Evolutionary conservation across 768 basidiomycete genomes (phyloP).

Genomic region (Lactifluus pinguis): DNA sequence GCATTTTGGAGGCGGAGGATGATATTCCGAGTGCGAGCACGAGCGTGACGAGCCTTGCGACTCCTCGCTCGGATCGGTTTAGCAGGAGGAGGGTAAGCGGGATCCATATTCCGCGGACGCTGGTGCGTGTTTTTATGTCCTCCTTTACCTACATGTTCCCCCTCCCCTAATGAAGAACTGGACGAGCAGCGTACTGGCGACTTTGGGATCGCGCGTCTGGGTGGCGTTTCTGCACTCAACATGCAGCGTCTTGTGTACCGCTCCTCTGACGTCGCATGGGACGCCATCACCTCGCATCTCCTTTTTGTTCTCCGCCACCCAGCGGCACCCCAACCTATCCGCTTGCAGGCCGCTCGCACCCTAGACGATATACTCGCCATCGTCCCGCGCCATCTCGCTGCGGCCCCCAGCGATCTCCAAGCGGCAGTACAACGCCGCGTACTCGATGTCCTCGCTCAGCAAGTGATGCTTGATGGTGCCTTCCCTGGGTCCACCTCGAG

Average conservation of each 20-base stretch:
- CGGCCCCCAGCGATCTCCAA: slow-evolving; percentile 47
- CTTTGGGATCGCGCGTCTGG: slow-evolving; percentile 85
- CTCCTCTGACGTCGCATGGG: slow-evolving; percentile 80
- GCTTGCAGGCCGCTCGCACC: slow-evolving; percentile 81
- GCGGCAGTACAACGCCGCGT: slow-evolving; percentile 71
- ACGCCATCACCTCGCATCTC: slow-evolving; percentile 70
- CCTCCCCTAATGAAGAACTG: not conserved
- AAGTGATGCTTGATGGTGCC: slow-evolving; percentile 44
- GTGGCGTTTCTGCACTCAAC: slow-evolving; percentile 71
- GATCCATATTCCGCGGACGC: slow-evolving; percentile 70
- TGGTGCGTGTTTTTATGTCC: slow-evolving; percentile 39
- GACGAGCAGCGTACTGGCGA: slow-evolving; percentile 68
- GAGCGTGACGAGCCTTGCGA: slow-evolving; percentile 32
- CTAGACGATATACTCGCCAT: slow-evolving; percentile 76
- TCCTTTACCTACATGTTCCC: not conserved
- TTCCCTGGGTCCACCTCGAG: slow-evolving; percentile 27
- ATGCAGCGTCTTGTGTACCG: slow-evolving; percentile 80
- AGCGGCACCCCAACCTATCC: slow-evolving; percentile 64
- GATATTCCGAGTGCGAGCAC: slow-evolving; percentile 30
- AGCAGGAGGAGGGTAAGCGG: slow-evolving; percentile 65
- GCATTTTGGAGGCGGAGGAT: slow-evolving; percentile 22
- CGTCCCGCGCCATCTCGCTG: slow-evolving; percentile 63
- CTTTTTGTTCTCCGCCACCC: slow-evolving; percentile 64
- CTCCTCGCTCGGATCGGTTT: slow-evolving; percentile 40
- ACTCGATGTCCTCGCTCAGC: slow-evolving; percentile 74